phyloP scores from a whole-genome alignment of 192 early-diverging fungal genomes.

The Thamnidium elegans region DNA sequence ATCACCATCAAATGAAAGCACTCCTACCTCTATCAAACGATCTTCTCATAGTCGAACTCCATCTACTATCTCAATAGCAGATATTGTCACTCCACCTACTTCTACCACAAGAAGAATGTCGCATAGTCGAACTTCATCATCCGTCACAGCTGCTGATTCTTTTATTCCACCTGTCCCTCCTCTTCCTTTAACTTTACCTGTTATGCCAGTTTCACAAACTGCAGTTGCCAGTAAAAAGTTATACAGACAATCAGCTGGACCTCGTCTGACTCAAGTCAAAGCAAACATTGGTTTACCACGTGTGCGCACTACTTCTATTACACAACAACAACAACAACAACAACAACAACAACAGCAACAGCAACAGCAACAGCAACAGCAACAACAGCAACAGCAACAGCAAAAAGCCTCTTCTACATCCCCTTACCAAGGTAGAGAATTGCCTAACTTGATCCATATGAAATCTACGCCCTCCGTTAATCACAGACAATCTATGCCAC shows the following conservation, averaged over 20 bases:
- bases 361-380: neutral
- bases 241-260: constrained; percentile 4
- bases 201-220: neutral
- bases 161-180: neutral
- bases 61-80: neutral
- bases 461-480: neutral
- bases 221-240: neutral
- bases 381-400: neutral
- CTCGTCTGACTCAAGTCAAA: constrained; percentile 9
- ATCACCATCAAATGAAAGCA: neutral
- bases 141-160: neutral
- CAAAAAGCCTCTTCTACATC: neutral
- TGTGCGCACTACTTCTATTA: constrained; percentile 18
- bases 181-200: neutral
- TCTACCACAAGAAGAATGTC: neutral
- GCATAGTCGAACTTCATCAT: neutral
- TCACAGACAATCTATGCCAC: neutral
- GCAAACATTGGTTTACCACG: constrained; percentile 17
- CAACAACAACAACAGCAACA: neutral
- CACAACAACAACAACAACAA: neutral
- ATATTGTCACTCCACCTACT: neutral
- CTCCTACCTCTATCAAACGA: neutral
- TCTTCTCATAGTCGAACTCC: neutral
- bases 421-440: neutral
- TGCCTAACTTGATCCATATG: neutral